Evolutionary conservation across 129 eudicot species (phyloP), one percentile per base, ranked within the genome.

Genomic region (Pittosporum tobira): DNA sequence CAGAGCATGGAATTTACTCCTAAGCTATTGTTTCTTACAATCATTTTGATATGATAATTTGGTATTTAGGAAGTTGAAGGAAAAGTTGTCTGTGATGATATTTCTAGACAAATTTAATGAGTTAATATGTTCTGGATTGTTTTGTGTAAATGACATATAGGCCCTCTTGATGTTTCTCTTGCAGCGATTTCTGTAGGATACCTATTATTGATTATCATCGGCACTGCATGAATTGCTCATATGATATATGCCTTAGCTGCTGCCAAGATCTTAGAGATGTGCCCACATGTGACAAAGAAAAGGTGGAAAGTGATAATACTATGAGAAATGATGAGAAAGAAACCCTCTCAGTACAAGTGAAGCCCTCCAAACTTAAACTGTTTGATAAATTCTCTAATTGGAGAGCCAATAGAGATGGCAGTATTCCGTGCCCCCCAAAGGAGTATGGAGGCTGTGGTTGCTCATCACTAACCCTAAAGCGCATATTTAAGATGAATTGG

Each of bases 401-500:
- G 96, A 81, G 71, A 70, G 78, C 85, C 37, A 64, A 76, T 57
- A 21, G 18, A 22, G 87, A 91, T 76, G 94, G 94, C 12, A 78
- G 88, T 77, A 72, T 91, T 58, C 87, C 83, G 8, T 91, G 99
- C 60, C 91, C 88, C 3, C 94, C 90, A 64, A 76, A 61, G 74
- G 84, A 76, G 43, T 73, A 78, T 63, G 88, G 94, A 51, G 96
- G 98, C 43, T 91, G 98, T 77, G 89, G 90, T 20, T 76, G 67
- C 72, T 73, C 84, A n/a, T 45, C 70, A 37, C 75, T 91, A 59
- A 67, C 74, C 8, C 63, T 91, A 43, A 81, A 65, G 68, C 85
- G 99, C 60, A 91, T 86, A 69, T 91, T 91, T 60, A 91, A 91
- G 70, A 83, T 91, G 94, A 91, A 87, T 59, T 91, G 99, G 99